Base-by-base conservation (phyloP, 2,329 filamentous ascomycete genomes). In the Eurotiales sp. region DNA sequence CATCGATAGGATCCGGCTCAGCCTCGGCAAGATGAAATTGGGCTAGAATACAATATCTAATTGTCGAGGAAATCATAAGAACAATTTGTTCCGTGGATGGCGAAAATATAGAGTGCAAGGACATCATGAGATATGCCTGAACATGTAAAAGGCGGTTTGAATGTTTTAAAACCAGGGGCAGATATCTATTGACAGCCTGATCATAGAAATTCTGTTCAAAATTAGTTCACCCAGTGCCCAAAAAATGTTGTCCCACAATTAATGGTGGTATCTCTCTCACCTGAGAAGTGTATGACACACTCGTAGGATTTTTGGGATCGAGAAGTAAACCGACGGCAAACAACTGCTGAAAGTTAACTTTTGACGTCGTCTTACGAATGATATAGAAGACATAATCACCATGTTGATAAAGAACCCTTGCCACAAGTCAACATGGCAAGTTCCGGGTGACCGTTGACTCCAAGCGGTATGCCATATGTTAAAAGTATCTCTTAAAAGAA, bases 391-490 rank as follows among this genome's bases (percentile, higher is more conserved):
- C n/a, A n/a, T 21, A 12, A 10, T 3, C 30, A 44, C 41, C 41
- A 44, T 44, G 5, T 44, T 44, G 25, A 44, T 15, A 44, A 44
- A 44, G 30, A 30, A 11, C 41, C 41, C 25, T 44, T 44, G 41
- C 41, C 41, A 44, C n/a, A 44, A 14, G 30, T 44, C 25, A 12
- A 15, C 41, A 21, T 30, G 23, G 25, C 41, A 25, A 25, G 40
- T 10, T 17, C 21, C 25, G 25, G 11, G 6, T 15, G 15, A 29
- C 19, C 41, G 25, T 12, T 32, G 23, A n/a, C 25, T 44, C 41
- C 41, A 44, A 11, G 21, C 7, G 12, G 25, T 11, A n/a, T 44
- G 41, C 41, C 41, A 44, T 2, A 10, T 29, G 11, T 30, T 19
- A 8, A 44, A n/a, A 30, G 6, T 21, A 8, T 29, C 41, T 29